Base-by-base conservation (phyloP, 2,329 filamentous ascomycete genomes). In the Microcera coccophila region DNA sequence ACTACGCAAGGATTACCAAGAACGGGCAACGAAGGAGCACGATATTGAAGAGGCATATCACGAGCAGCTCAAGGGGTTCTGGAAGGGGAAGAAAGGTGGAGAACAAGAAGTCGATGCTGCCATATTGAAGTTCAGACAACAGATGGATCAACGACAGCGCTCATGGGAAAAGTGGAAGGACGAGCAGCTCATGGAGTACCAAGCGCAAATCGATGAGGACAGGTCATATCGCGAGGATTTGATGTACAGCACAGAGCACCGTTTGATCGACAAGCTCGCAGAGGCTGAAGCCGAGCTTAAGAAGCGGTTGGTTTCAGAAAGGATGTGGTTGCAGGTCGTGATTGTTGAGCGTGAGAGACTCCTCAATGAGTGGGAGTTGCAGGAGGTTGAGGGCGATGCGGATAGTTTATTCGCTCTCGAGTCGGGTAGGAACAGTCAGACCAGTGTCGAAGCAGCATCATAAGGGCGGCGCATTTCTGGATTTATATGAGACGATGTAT, bases 281-380 rank as follows among this genome's bases (percentile, higher is more conserved):
- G 58, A 61, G 15, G 60, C 59, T 34, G 58, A 61, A 36, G 53
- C 50, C 14, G 66, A 65, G 14, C 55, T 67, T 18, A 45, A 48
- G 29, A 61, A 51, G 38, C 63, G 61, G 21, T 65, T 65, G 36
- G 52, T 50, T 5, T 73, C 71, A 0, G 74, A 79, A 62, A 58
- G 64, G 43, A 63, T 59, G 42, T 81, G 77, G 76, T 57, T 71
- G 18, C 60, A 62, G 26, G 63, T 67, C 32, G 69, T 77, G 3
- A 48, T 69, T 4, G 56, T 65, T 5, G 75, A 77, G 57, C 65
- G 75, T 10, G 56, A 53, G 21, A 62, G 58, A 28, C 54, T 77
- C 49, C 58, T 80, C 36, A 58, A 45, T 5, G 68, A 67, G 21
- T 59, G 65, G 55, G 67, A 74, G 54, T 41, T 51, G 12, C 59